Evolutionary conservation across 2,329 filamentous ascomycete genomes (phyloP).

Genomic region (Paracorniculantispora psalliotae): DNA sequence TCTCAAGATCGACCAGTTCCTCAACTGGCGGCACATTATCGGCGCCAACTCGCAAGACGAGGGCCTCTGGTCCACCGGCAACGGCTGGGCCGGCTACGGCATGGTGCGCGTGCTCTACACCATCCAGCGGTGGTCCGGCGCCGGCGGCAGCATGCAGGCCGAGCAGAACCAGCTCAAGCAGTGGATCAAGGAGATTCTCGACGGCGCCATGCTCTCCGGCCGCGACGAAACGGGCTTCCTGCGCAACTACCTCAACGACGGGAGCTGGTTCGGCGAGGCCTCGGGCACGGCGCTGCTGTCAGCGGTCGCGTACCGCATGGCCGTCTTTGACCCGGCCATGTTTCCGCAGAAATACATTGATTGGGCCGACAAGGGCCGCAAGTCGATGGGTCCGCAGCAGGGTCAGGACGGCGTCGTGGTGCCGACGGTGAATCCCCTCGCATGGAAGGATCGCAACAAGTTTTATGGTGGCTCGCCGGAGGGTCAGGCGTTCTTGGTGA

Average conservation of each 20-base stretch:
- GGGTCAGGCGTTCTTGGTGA: slow-evolving; percentile 15
- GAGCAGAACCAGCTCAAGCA: slow-evolving; percentile 10
- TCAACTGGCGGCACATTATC: slow-evolving; percentile 17
- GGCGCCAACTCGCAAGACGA: slow-evolving; percentile 16
- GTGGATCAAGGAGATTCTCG: slow-evolving; percentile 17
- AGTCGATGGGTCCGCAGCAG: slow-evolving; percentile 5
- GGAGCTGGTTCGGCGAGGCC: slow-evolving; percentile 15
- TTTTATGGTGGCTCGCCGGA: slow-evolving; percentile 14
- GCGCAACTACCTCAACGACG: slow-evolving; percentile 15
- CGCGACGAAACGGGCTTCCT: slow-evolving; percentile 7
- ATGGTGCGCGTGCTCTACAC: slow-evolving; percentile 17
- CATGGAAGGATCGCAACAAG: slow-evolving; percentile 14
- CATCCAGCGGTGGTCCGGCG: slow-evolving; percentile 15
- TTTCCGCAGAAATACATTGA: slow-evolving; percentile 15
- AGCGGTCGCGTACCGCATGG: slow-evolving; percentile 16
- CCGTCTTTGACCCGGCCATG: slow-evolving; percentile 14
- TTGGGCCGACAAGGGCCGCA: slow-evolving; percentile 14
- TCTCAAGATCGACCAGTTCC: slow-evolving; percentile 10
- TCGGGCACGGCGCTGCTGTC: slow-evolving; percentile 15
- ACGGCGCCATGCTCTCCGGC: slow-evolving; percentile 12
- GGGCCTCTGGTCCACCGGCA: slow-evolving; percentile 17
- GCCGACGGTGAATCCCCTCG: slow-evolving; percentile 14
- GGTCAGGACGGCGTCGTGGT: slow-evolving; percentile 4
- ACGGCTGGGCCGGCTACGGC: slow-evolving; percentile 16
- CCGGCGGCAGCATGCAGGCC: not conserved